Evolutionary conservation across 768 basidiomycete species (phyloP).

Genomic region (Hygrophorus pudorinus): DNA sequence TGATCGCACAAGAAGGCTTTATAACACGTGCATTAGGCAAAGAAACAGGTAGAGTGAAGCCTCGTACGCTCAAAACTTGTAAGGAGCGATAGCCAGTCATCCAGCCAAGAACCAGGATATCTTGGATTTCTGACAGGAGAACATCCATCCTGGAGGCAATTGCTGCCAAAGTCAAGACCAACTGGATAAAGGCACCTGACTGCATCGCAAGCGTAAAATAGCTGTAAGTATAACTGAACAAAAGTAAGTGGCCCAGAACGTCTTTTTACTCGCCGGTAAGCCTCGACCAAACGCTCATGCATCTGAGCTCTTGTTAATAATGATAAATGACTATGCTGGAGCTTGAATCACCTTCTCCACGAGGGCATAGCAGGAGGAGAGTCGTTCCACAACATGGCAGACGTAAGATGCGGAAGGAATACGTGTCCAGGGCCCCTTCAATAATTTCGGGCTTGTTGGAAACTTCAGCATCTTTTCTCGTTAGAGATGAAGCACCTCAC

Average conservation of each 20-base stretch:
- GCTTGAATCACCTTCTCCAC: constrained; percentile 32
- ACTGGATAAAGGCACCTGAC: constrained; percentile 62
- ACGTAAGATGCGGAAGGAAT: constrained; percentile 33
- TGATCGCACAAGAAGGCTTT: neutral
- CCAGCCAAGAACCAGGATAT: constrained; percentile 20
- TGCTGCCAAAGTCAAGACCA: constrained; percentile 52
- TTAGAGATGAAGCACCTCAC: constrained; percentile 18
- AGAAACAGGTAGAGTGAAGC: no score
- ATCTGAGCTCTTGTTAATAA: constrained; percentile 25
- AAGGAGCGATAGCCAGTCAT: neutral
- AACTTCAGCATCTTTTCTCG: neutral
- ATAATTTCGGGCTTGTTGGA: constrained; percentile 33
- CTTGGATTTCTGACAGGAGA: constrained; percentile 34
- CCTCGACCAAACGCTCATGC: constrained; percentile 32
- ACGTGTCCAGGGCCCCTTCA: constrained; percentile 59
- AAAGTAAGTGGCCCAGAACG: neutral
- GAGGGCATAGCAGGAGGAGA: constrained; percentile 26
- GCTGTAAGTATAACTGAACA: constrained; percentile 23
- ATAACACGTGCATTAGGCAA: neutral
- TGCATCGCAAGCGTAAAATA: constrained; percentile 57
- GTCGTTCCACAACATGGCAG: constrained; percentile 22
- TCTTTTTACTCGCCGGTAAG: constrained; percentile 38
- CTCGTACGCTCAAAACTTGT: constrained; percentile 5
- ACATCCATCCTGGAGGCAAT: constrained; percentile 47
- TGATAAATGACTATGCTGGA: constrained; percentile 1